These are phyloP conservation scores for Astrocystis sublimbata DNA, from an alignment of 495 filamentous ascomycete species.

Conservation along the genomic window DNA sequence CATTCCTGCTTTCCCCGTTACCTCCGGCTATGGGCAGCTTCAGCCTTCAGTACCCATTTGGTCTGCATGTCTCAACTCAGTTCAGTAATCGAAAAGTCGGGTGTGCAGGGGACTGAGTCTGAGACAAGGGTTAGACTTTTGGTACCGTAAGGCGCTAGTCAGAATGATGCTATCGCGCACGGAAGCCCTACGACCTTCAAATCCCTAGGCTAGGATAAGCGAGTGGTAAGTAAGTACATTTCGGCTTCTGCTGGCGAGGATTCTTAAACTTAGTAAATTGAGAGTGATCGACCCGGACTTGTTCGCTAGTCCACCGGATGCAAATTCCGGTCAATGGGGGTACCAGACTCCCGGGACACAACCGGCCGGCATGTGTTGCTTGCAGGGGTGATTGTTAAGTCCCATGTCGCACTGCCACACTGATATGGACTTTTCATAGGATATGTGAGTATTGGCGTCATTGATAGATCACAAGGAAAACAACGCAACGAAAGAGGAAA, in stretches of 20 bases:
- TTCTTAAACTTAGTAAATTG: background rate
- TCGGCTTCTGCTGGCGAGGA: background rate
- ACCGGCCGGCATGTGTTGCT: background rate
- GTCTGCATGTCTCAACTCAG: background rate
- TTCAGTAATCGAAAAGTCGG: slow-evolving; percentile 15
- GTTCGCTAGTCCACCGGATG: background rate
- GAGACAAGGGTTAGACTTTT: background rate
- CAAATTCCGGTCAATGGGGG: background rate
- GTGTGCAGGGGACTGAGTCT: slow-evolving; percentile 8
- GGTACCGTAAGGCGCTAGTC: background rate
- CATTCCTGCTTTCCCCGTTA: background rate
- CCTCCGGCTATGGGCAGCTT: background rate
- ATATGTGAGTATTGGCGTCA: background rate
- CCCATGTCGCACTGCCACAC: background rate
- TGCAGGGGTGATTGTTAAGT: slow-evolving; percentile 3
- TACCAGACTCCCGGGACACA: background rate
- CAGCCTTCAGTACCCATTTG: background rate
- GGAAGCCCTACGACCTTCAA: background rate
- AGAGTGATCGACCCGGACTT: background rate
- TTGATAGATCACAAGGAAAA: background rate
- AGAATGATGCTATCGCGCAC: background rate
- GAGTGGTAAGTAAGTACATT: too few species aligned
- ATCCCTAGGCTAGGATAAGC: background rate
- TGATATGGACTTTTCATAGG: background rate
- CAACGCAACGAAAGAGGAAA: background rate